Evolutionary conservation across 2,329 filamentous ascomycete species (phyloP), one percentile per base, ranked within the genome.

Genomic region (Sordariomycetes sp.): DNA sequence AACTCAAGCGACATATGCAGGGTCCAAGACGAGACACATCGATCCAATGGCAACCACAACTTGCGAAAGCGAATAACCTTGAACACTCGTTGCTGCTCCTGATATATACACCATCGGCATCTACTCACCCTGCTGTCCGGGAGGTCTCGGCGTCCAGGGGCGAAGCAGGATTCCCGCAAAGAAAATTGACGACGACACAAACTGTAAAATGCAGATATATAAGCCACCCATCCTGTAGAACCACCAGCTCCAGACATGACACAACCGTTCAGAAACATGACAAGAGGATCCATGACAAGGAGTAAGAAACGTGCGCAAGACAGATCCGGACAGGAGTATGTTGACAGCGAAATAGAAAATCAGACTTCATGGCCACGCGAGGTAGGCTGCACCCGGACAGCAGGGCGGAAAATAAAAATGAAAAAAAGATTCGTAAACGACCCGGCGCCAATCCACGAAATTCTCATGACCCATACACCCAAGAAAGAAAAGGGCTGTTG

Each of bases 61-160:
- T 18, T 32, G 51, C 22, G 25, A 53, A 22, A 20, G 20, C 3
- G 22, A 22, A 8, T 28, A 24, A 24, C 22, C 22, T 43, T 58
- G 48, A 34, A 22, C 46, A 53, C 25, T 35, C 28, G 32, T 20
- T 58, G 35, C 37, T 22, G 32, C 34, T 43, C 50, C n/a, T 54
- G 12, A 25, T 35, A 46, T 54, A 58, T 58, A 58, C 57, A 54
- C 34, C 24, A 50, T 35, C 22, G 52, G 40, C 46, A 22, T 54
- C 48, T 24, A 58, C 50, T 54, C 40, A 54, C 51, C 37, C 25
- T 58, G 51, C 57, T 58, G 51, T 57, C 55, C 55, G 43, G 28
- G 55, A n/a, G 25, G 43, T 48, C 16, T 24, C 40, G 24, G 28
- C 24, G 37, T 54, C 51, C 51, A 58, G 25, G 40, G 24, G 40